Base-by-base conservation (phyloP, 1,284 basidiomycete species). In the Ceratobasidium papillatum region DNA sequence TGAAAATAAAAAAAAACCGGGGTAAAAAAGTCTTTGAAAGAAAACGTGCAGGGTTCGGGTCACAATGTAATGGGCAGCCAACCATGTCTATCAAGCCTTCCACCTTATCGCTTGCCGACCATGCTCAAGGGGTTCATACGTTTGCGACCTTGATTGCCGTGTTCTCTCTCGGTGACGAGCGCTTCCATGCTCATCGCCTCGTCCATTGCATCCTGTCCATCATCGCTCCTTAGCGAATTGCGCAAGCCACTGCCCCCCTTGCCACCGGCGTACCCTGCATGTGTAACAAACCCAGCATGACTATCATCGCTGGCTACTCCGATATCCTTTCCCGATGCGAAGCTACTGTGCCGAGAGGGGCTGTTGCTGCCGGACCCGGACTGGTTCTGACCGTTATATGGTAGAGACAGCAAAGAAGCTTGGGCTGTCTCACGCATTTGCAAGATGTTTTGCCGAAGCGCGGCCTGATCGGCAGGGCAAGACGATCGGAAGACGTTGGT, bases 381-480 rank as follows among this genome's bases (percentile, higher is more conserved):
- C 51, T 68, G 65, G 27, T 56, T 56, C 85, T 84, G 75, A 80
- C 86, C 75, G 81, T 82, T 63, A 84, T 84, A 72, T 4, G 85
- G 84, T 61, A 88, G 80, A 7, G 88, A 87, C 77, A 90, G 84
- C 75, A 91, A 85, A 22, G 90, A 91, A 75, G 87, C 84, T 68
- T 88, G 87, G 17, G 90, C 90, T 3, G 88, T 88, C 79, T 91
- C 90, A 74, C 89, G 87, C 91, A 93, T 91, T 79, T 91, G 88
- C 79, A 90, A 80, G 74, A 93, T 87, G 80, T 91, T 91, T 83
- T 91, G 89, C 76, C 91, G 90, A 85, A 92, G 90, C 9, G 90
- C 87, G 78, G 90, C 91, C 89, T 92, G 76, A 73, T 19, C 75
- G 56, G 49, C n/a, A 52, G 25, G 41, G 65, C 38, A 38, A 8